These are phyloP conservation scores for Rauvolfia tetraphylla DNA, from an alignment of 257 asterid genomes.

Conservation along the genomic window DNA sequence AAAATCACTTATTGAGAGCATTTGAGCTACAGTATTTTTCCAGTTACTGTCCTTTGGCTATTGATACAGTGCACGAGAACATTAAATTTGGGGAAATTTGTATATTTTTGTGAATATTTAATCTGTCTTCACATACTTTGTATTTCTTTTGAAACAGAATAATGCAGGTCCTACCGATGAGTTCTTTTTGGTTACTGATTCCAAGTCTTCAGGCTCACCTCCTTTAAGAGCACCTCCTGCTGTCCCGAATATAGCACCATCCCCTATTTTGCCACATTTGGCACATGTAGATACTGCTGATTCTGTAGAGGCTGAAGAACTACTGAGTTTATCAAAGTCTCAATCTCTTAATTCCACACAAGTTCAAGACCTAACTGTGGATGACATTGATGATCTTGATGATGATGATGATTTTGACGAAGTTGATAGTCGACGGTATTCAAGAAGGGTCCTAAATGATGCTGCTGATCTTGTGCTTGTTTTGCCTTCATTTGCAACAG, in stretches of 20 bases:
- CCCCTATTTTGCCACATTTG: conserved; percentile 55
- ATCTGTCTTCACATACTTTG: neutral
- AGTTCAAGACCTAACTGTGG: conserved; percentile 71
- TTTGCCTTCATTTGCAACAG: conserved; percentile 83
- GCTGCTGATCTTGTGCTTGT: conserved; percentile 79
- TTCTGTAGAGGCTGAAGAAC: conserved; percentile 61
- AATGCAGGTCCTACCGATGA: conserved; percentile 80
- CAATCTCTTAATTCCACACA: conserved; percentile 58
- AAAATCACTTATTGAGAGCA: neutral
- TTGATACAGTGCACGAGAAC: neutral
- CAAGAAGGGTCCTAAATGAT: conserved; percentile 92
- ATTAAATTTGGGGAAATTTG: neutral
- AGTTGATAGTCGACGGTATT: conserved; percentile 69
- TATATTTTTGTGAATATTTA: neutral
- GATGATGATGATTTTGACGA: conserved; percentile 62
- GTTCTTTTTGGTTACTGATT: conserved; percentile 77
- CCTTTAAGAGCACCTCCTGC: conserved; percentile 84
- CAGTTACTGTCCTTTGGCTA: neutral
- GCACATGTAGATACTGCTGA: conserved; percentile 57
- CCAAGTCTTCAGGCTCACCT: conserved; percentile 86
- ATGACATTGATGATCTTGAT: conserved; percentile 89
- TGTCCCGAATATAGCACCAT: conserved; percentile 42
- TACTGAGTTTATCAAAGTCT: conserved; percentile 49
- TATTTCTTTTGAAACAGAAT: conserved; percentile 42
- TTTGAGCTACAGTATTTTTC: neutral